Conservation (phyloP, 1,284 basidiomycete species). For the Ustilago sp. region DNA sequence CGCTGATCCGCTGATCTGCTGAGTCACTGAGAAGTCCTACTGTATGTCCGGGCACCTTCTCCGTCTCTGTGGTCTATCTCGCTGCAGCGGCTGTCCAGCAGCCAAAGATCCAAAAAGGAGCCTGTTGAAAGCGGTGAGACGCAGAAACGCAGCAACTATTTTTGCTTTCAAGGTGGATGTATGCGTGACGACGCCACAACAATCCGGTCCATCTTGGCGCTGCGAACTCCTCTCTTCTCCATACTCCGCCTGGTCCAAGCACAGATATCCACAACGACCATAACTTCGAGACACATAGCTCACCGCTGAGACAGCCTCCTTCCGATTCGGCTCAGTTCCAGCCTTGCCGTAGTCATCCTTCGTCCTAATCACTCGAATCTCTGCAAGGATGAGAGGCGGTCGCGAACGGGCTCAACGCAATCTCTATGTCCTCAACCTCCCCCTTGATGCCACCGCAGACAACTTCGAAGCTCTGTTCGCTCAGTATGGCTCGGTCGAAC, state of each 20-base stretch:
- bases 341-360: neutral
- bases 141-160: neutral
- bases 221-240: too few relatives aligned
- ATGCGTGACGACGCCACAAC: slow-evolving; percentile 34
- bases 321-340: neutral
- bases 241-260: neutral
- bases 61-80: too few relatives aligned
- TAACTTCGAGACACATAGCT: neutral
- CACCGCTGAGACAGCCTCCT: neutral
- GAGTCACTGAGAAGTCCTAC: neutral
- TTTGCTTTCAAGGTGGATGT: slow-evolving; percentile 8
- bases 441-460: slow-evolving; percentile 63
- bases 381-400: slow-evolving; percentile 19
- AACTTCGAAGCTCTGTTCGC: slow-evolving; percentile 61
- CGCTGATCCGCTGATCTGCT: neutral
- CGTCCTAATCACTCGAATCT: neutral
- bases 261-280: neutral
- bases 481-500: slow-evolving; percentile 58
- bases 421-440: slow-evolving; percentile 67
- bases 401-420: slow-evolving; percentile 55
- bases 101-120: too few relatives aligned
- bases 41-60: neutral
- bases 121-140: neutral
- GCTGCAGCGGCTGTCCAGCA: too few relatives aligned
- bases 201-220: too few relatives aligned